Evolutionary conservation across 2,329 filamentous ascomycete species (phyloP).

Genomic region (Claviceps africana): DNA sequence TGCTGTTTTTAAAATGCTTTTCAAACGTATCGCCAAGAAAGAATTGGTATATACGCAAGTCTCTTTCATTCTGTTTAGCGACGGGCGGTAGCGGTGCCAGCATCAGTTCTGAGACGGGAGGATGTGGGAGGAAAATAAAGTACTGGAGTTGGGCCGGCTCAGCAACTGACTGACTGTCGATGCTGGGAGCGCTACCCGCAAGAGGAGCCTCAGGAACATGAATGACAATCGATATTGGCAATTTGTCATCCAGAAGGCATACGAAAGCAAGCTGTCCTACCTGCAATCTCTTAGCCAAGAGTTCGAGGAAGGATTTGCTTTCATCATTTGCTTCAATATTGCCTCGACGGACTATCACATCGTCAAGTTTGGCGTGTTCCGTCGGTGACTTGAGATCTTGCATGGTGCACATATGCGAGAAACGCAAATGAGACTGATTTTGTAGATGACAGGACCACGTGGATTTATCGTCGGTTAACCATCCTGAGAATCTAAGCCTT

Average conservation of each 20-base stretch:
- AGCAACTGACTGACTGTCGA: not conserved
- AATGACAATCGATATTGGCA: slow-evolving; percentile 21
- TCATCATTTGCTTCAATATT: slow-evolving; percentile 5
- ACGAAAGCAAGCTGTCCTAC: slow-evolving; percentile 23
- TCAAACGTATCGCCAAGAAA: slow-evolving; percentile 20
- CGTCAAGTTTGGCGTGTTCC: slow-evolving; percentile 3
- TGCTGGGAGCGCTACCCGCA: not conserved
- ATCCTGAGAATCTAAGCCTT: slow-evolving; percentile 7
- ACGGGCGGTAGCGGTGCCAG: slow-evolving; percentile 12
- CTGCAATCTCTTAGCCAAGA: slow-evolving; percentile 20
- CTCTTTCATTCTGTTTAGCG: not conserved
- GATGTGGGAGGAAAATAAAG: slow-evolving; percentile 21
- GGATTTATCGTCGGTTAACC: slow-evolving; percentile 6
- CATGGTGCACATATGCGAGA: slow-evolving; percentile 21
- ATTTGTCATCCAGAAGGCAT: slow-evolving; percentile 11
- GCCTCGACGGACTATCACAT: slow-evolving; percentile 10
- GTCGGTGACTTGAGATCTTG: slow-evolving; percentile 16
- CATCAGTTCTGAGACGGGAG: slow-evolving; percentile 8
- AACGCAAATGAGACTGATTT: slow-evolving; percentile 13
- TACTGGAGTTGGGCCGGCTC: slow-evolving; percentile 18
- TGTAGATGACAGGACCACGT: slow-evolving; percentile 17
- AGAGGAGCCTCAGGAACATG: slow-evolving; percentile 9
- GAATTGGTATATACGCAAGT: slow-evolving; percentile 13
- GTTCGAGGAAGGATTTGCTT: slow-evolving; percentile 11
- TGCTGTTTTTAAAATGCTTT: slow-evolving; percentile 11